Evolutionary conservation across 768 basidiomycete species (phyloP), one percentile per base, ranked within the genome.

Genomic region (Udeniomyces megalosporus): DNA sequence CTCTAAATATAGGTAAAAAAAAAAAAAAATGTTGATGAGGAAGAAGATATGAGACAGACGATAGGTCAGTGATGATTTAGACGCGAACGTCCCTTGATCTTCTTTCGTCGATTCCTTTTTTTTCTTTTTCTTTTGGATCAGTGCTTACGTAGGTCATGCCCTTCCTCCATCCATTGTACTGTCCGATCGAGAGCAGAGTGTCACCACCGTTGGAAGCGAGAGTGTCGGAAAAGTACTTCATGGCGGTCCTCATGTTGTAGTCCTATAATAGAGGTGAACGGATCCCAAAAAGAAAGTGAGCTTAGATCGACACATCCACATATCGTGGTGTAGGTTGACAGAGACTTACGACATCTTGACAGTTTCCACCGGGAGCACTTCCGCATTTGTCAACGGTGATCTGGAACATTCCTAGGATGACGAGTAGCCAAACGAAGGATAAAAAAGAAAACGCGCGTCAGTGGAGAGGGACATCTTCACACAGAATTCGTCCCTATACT

Each of bases 371-470:
- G 53, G 44, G 53, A 3, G 55, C 62, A 7, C 66, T 66, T 14
- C 51, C 54, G 60, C 69, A 70, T 66, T 70, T 70, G 66, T 70
- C 69, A 15, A 60, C 24, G 8, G 67, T 59, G 61, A 67, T 67
- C 60, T 70, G 66, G 66, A 69, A 90, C 26, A 90, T 74, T 15
- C n/a, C n/a, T n/a, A n/a, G n/a, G n/a, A n/a, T n/a, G n/a, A 12
- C 28, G 24, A 12, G 12, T 10, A 24, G 17, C 49, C 11, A 10
- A 12, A 24, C 28, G 28, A 11, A 51, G 24, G 49, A 51, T 24
- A 28, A 24, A 24, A 11, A 45, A 45, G n/a, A n/a, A n/a, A n/a
- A n/a, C n/a, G n/a, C n/a, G n/a, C n/a, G n/a, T n/a, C n/a, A n/a
- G n/a, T 11, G n/a, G 42, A 45, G 42, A 12, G 56, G 42, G 46